A percentile compares a stretch with the other conserved stretches of the same genome.
Conservation (phyloP, 2,329 filamentous ascomycete species). For the Chaetomium strumarium region DNA sequence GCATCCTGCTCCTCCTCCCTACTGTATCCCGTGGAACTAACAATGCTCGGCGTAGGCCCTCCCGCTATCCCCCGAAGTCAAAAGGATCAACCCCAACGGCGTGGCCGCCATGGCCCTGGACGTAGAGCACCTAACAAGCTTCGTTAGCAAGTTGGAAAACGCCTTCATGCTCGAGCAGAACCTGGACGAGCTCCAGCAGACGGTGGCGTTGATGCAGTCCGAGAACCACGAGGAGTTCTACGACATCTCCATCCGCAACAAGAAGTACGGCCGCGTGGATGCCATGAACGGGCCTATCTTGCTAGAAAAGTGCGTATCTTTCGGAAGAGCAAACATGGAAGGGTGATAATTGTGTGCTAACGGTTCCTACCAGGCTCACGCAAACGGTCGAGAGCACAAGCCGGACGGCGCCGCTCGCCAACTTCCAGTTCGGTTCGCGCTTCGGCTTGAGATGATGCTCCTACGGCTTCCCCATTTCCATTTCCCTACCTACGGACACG, state of each 20-base stretch:
- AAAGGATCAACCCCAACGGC: conserved; percentile 80
- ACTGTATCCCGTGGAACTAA: background rate
- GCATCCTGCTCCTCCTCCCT: conserved; percentile 3
- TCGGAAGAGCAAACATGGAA: background rate
- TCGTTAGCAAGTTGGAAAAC: conserved; percentile 82
- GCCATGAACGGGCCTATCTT: conserved; percentile 81
- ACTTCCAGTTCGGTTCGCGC: conserved; percentile 69
- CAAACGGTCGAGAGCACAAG: conserved; percentile 53
- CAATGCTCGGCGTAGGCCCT: conserved; percentile 46
- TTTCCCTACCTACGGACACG: background rate
- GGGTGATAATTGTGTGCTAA: background rate
- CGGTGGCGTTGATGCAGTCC: conserved; percentile 76
- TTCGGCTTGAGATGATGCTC: conserved; percentile 55
- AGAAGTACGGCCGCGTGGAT: conserved; percentile 90
- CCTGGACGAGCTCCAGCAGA: conserved; percentile 89
- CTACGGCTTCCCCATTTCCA: background rate
- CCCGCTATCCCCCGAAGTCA: conserved; percentile 72
- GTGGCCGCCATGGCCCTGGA: conserved; percentile 77
- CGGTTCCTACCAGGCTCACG: conserved; percentile 41
- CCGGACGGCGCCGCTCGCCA: conserved; percentile 60
- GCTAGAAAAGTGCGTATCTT: conserved; percentile 71
- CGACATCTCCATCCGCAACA: conserved; percentile 81
- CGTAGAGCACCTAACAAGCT: conserved; percentile 74
- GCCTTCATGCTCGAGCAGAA: conserved; percentile 80
- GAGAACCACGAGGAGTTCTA: conserved; percentile 97